Percentiles rank a stretch among this genome's conserved stretches.
Conservation (phyloP, 2,329 filamentous ascomycete genomes). For the Xylaria sp. region DNA sequence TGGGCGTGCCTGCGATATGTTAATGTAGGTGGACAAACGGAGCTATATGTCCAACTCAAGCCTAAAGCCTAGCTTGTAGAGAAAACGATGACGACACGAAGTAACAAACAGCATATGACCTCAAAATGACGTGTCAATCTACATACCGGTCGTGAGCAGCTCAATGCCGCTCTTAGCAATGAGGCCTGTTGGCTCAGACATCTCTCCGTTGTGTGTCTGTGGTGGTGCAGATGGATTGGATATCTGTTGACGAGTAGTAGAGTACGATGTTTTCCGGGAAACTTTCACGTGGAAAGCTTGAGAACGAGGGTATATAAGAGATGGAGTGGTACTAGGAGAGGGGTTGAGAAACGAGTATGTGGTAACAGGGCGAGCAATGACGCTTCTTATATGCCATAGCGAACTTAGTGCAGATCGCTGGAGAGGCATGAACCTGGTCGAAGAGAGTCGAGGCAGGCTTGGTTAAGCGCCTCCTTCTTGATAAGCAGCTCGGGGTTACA, state of each 20-base stretch:
- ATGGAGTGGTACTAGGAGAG: neutral
- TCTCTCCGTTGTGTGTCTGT: slow-evolving; percentile 39
- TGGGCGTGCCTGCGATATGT: slow-evolving; percentile 56
- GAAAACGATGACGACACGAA: neutral
- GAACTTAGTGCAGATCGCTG: slow-evolving; percentile 26
- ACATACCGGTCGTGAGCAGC: slow-evolving; percentile 65
- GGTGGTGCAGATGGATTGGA: neutral
- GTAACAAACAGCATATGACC: neutral
- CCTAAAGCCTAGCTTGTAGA: slow-evolving; percentile 4
- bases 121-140: neutral
- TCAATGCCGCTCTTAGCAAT: slow-evolving; percentile 72
- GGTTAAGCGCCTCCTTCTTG: slow-evolving; percentile 17
- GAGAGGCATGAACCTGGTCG: slow-evolving; percentile 36
- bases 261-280: slow-evolving; percentile 29
- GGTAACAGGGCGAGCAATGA: slow-evolving; percentile 26
- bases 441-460: slow-evolving; percentile 16
- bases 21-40: slow-evolving; percentile 1
- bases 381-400: slow-evolving; percentile 41
- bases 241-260: slow-evolving; percentile 27
- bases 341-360: neutral
- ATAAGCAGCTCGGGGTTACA: slow-evolving; percentile 22
- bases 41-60: neutral
- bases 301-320: neutral
- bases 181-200: slow-evolving; percentile 62
- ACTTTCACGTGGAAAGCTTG: slow-evolving; percentile 3